Percentiles rank a stretch among this genome's conserved stretches.
Conservation (phyloP, 1,139 yeast species). For the Pichia sp. region DNA sequence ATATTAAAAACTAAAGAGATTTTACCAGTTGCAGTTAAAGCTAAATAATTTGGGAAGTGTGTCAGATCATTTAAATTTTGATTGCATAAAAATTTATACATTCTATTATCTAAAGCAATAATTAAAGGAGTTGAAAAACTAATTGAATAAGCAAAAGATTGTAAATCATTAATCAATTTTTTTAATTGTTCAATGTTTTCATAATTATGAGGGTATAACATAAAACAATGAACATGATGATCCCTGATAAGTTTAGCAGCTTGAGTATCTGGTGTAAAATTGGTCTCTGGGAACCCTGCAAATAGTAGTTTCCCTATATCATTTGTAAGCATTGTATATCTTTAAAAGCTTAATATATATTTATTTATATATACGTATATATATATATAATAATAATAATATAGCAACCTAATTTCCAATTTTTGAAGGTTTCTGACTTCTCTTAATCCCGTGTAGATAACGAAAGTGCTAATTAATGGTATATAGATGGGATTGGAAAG, state of each 20-base stretch:
- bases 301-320: conserved; percentile 39
- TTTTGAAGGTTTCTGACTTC: too few relatives aligned
- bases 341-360: too few relatives aligned
- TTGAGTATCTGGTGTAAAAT: conserved; percentile 42
- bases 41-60: conserved; percentile 65
- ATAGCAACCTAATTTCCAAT: too few relatives aligned
- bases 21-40: conserved; percentile 52
- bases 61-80: conserved; percentile 30
- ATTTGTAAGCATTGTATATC: conserved; percentile 4
- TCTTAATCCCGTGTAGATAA: too few relatives aligned
- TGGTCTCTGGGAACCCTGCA: conserved; percentile 58
- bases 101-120: conserved; percentile 41
- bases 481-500: too few relatives aligned
- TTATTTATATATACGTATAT: too few relatives aligned
- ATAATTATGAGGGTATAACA: conserved; percentile 51
- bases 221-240: conserved; percentile 51
- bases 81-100: conserved; percentile 35
- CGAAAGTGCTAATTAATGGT: too few relatives aligned
- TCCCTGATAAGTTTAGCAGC: conserved; percentile 51
- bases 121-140: conserved; percentile 49
- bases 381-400: too few relatives aligned
- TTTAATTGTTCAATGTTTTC: conserved; percentile 46
- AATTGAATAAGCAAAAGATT: conserved; percentile 48
- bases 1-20: conserved; percentile 46
- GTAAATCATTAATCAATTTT: conserved; percentile 47